Base-by-base conservation (phyloP, 495 filamentous ascomycete genomes). In the Friedmanniomyces simplex region DNA sequence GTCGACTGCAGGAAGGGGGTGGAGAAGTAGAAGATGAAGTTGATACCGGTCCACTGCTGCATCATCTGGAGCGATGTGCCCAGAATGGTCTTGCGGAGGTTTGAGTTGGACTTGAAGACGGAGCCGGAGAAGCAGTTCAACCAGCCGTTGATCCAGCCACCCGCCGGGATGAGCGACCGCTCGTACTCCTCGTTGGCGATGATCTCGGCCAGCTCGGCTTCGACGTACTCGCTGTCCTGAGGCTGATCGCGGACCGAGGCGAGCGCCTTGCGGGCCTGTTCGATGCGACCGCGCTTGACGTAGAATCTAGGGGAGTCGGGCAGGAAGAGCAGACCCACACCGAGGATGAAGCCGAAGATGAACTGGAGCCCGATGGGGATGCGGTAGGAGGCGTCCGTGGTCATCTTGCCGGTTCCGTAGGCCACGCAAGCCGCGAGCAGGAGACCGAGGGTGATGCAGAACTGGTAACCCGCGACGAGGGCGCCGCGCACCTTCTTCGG, bases 1-100 rank as follows among this genome's bases (percentile, higher is more conserved):
- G 83, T 77, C 70, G 76, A 68, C 61, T 81, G 71, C 73, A 93
- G 85, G 81, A 90, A 93, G 46, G 82, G 77, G 34, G 86, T 88
- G 12, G 57, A 64, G 71, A 84, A 95, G 78, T 91, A 94, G 80
- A 95, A 93, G 76, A 95, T 84, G 76, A 93, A 91, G 78, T 95
- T 93, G 74, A 95, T 83, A 76, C 88, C 88, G 32, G 87, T 83
- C 77, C 76, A 80, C 75, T 88, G 85, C 72, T 87, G 84, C 77
- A 87, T 82, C 79, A 87, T 85, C 74, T 88, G 84, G 43, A 89
- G 71, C 24, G 81, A 83, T 48, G 82, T 85, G 67, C 87, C 87
- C 42, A 90, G 76, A 55, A 89, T 79, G 22, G 87, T 88, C 57
- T 85, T 83, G 69, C 86, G 85, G 34, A 89, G 39, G 69, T 85